These are phyloP conservation scores for Comarum palustre DNA, from an alignment of 306 rosid species.

Conservation along the genomic window DNA sequence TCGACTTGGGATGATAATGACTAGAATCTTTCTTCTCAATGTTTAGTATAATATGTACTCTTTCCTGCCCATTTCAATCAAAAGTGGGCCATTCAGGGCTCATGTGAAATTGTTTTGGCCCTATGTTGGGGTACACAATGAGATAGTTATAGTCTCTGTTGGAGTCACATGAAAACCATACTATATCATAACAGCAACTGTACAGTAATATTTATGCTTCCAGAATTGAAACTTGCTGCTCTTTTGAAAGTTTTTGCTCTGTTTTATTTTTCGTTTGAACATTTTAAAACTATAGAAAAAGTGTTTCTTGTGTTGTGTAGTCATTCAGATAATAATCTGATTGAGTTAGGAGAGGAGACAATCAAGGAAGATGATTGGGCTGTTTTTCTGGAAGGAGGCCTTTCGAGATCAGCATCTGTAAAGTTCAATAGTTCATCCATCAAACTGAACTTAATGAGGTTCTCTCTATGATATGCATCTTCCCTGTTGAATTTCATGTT, in stretches of 20 bases:
- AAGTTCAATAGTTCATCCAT: slow-evolving; percentile 57
- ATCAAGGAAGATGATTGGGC: slow-evolving; percentile 80
- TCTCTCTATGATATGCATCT: slow-evolving; percentile 18
- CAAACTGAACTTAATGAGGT: slow-evolving; percentile 83
- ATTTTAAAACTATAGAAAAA: background rate
- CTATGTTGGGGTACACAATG: background rate
- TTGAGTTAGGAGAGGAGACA: slow-evolving; percentile 72
- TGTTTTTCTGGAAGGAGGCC: slow-evolving; percentile 85
- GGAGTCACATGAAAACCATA: background rate
- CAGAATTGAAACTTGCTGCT: background rate
- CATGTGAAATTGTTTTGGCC: background rate
- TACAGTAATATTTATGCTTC: background rate
- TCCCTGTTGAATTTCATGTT: slow-evolving; percentile 22
- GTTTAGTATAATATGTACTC: background rate
- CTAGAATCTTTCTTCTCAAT: background rate
- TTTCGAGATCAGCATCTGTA: slow-evolving; percentile 71
- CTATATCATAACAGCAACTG: background rate
- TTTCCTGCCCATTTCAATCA: background rate
- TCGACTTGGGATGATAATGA: background rate
- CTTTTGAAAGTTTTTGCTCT: background rate
- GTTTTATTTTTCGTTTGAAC: background rate
- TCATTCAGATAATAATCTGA: slow-evolving; percentile 84
- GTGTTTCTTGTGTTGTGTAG: slow-evolving; percentile 47
- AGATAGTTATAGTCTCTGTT: background rate
- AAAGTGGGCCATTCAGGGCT: background rate